phyloP scores from a whole-genome alignment of 2,329 filamentous ascomycete species.

The Arthrobotrys pseudoclavata region DNA sequence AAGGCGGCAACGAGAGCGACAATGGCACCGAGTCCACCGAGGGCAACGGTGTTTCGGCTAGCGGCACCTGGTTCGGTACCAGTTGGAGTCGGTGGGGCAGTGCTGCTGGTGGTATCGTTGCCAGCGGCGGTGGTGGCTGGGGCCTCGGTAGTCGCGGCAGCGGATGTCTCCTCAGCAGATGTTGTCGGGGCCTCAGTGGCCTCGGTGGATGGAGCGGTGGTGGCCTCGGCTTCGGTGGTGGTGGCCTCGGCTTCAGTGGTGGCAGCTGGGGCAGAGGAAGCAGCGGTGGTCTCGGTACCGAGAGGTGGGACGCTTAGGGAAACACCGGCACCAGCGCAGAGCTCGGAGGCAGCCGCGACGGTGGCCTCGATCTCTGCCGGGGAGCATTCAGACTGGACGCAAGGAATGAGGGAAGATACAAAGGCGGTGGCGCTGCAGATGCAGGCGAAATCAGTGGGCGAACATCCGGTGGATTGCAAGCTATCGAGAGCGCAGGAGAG shows the following conservation, averaged over 20 bases:
- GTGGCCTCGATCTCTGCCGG: constrained; percentile 66
- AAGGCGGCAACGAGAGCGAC: constrained; percentile 51
- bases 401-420: constrained; percentile 70
- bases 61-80: constrained; percentile 40
- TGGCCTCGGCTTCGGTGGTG: constrained; percentile 41
- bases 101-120: constrained; percentile 22
- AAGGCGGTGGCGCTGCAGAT: constrained; percentile 69
- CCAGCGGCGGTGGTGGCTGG: constrained; percentile 22
- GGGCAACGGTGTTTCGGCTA: constrained; percentile 48
- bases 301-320: constrained; percentile 55
- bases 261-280: constrained; percentile 53
- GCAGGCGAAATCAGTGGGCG: constrained; percentile 68
- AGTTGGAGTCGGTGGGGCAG: constrained; percentile 31
- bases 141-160: neutral
- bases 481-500: constrained; percentile 67
- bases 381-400: constrained; percentile 68
- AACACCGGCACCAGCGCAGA: constrained; percentile 62
- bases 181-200: constrained; percentile 13
- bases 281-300: constrained; percentile 42
- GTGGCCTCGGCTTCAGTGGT: neutral
- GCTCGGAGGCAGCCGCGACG: constrained; percentile 28
- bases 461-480: constrained; percentile 66
- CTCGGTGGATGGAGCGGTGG: constrained; percentile 32
- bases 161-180: neutral
- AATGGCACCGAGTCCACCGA: constrained; percentile 55